phyloP scores from a whole-genome alignment of 2,329 filamentous ascomycete genomes.

The Fusarium sp. region DNA sequence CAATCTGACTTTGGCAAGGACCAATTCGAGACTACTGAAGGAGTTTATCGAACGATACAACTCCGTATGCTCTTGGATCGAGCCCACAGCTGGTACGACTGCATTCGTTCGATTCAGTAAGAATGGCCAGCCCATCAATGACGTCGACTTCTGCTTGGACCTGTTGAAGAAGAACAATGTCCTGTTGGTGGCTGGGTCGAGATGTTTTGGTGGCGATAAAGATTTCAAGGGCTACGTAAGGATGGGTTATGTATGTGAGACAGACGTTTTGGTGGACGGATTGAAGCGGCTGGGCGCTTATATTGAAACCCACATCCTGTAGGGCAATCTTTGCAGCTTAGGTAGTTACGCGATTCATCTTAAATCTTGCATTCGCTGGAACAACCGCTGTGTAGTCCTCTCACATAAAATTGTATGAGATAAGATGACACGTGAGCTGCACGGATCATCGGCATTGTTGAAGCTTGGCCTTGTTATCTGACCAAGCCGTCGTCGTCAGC shows the following conservation, averaged over 20 bases:
- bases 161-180: slow-evolving; percentile 78
- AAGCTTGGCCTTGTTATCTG: slow-evolving; percentile 21
- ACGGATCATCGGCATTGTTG: slow-evolving; percentile 41
- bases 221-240: slow-evolving; percentile 82
- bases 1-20: slow-evolving; percentile 72
- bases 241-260: slow-evolving; percentile 81
- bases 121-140: slow-evolving; percentile 73
- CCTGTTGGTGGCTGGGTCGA: slow-evolving; percentile 79
- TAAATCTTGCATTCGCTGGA: too few relatives aligned
- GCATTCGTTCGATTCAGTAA: slow-evolving; percentile 79
- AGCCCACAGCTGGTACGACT: slow-evolving; percentile 83
- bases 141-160: slow-evolving; percentile 77
- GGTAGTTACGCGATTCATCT: background rate
- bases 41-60: slow-evolving; percentile 75
- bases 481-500: slow-evolving; percentile 42
- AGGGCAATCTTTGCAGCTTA: background rate
- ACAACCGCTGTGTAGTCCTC: too few relatives aligned
- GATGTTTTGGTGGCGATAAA: slow-evolving; percentile 75
- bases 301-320: slow-evolving; percentile 47
- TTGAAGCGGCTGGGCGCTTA: slow-evolving; percentile 65
- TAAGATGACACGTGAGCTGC: background rate
- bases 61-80: slow-evolving; percentile 76
- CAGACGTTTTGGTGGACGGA: slow-evolving; percentile 75
- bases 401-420: slow-evolving; percentile 16
- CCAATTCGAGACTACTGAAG: slow-evolving; percentile 75